Conservation (phyloP, 169 alveolate species). For the Plasmodium fragile region DNA sequence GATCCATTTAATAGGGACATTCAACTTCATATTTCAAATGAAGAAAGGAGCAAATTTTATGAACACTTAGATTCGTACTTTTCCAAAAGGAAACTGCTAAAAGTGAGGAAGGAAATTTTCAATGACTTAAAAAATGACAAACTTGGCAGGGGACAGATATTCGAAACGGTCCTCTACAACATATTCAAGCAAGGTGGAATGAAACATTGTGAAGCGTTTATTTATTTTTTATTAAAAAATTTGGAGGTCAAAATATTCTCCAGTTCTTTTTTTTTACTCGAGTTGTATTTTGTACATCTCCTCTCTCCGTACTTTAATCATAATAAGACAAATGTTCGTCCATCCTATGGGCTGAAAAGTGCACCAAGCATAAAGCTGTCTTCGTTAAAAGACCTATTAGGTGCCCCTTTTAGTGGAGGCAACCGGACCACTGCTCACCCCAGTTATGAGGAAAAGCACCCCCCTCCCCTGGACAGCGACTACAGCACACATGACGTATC, state of each 20-base stretch:
- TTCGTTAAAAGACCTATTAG: neutral
- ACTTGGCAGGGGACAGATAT: neutral
- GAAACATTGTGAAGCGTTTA: conserved; percentile 40
- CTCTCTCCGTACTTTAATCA: neutral
- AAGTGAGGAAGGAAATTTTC: conserved; percentile 36
- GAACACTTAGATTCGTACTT: conserved; percentile 25
- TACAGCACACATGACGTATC: conserved; percentile 4
- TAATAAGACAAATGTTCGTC: neutral
- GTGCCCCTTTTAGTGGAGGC: neutral
- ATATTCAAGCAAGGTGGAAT: conserved; percentile 14
- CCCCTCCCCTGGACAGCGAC: conserved; percentile 12
- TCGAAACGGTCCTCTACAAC: conserved; percentile 42
- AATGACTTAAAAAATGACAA: conserved; percentile 10
- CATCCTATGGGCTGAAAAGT: neutral
- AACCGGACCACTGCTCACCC: neutral
- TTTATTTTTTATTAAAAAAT: conserved; percentile 64
- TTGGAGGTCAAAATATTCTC: neutral
- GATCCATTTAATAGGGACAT: neutral
- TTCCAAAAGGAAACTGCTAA: conserved; percentile 37
- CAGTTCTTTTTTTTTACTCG: conserved; percentile 16
- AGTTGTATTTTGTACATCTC: neutral
- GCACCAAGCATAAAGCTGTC: neutral
- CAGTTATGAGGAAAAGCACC: neutral
- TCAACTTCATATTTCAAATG: conserved; percentile 9
- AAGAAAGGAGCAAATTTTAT: conserved; percentile 40